phyloP scores from a whole-genome alignment of 257 asterid species.

The Nicotiana paniculata region DNA sequence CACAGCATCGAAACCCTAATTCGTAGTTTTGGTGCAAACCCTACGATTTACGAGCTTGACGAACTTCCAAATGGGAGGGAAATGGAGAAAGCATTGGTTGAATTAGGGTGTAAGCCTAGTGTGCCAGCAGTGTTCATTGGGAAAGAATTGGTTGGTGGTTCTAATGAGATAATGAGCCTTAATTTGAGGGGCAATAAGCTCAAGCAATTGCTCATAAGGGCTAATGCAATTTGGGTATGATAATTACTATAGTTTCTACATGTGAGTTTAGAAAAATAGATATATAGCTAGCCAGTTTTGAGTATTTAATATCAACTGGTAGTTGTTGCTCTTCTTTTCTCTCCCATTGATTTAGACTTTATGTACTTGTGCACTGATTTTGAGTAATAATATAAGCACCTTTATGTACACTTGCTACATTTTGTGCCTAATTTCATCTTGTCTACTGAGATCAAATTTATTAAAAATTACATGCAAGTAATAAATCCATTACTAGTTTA shows the following conservation, averaged over 20 bases:
- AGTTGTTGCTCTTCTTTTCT: not conserved
- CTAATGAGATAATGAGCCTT: conserved; percentile 57
- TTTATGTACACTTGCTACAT: not conserved
- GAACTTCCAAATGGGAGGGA: conserved; percentile 27
- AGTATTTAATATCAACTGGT: not conserved
- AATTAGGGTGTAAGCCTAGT: conserved; percentile 41
- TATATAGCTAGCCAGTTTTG: not conserved
- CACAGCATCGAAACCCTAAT: conserved; percentile 35
- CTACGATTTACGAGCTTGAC: conserved; percentile 38
- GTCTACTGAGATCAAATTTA: not conserved
- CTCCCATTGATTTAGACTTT: not conserved
- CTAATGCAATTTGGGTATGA: conserved; percentile 55
- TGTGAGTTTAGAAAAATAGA: not conserved
- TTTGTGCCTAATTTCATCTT: not conserved
- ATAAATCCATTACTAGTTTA: too few species aligned
- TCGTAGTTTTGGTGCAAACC: conserved; percentile 49
- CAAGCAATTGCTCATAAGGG: conserved; percentile 44
- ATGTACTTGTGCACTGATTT: not conserved
- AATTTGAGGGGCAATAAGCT: conserved; percentile 35
- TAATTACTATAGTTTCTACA: not conserved
- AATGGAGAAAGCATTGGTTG: conserved; percentile 40
- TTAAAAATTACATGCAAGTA: not conserved
- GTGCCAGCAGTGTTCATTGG: conserved; percentile 65
- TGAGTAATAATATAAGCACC: not conserved
- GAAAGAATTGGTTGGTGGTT: conserved; percentile 42